Base-by-base conservation (phyloP, 192 early-diverging fungal genomes). In the Coemansia sp. region DNA sequence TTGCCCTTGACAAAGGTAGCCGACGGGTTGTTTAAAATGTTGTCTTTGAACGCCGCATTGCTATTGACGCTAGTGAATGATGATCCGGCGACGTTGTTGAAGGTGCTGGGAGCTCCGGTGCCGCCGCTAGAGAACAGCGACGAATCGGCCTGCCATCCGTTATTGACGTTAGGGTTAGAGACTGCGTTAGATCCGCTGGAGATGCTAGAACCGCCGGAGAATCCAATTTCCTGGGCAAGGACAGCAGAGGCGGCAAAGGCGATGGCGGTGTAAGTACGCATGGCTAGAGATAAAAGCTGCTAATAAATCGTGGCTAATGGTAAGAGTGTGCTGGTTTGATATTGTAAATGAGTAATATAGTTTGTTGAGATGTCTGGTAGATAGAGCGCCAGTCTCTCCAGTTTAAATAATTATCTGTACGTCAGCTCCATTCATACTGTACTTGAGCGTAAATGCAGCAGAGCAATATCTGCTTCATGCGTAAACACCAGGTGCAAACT, bases 151-250 rank as follows among this genome's bases (percentile, higher is more conserved):
- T 77, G 75, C 75, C 75, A 74, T 57, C 80, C 80, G 63, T 82
- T 82, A 72, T 82, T 82, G 64, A 82, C 69, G 51, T 77, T 77
- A 41, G 75, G 80, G 72, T 77, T 77, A 21, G 80, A 77, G 59
- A 83, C 55, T 45, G 72, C 80, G 67, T 72, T 83, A 21, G 80
- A 61, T 5, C 75, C 80, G 27, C 62, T 66, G 38, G 68, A 72
- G 5, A 77, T 39, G 73, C 67, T 77, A 46, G 72, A 19, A 1
- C 69, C 80, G 32, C 70, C 75, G 46, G 75, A 45, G 62, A 77
- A 77, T 2, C 80, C 80, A 41, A 83, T 64, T 58, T 83, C 80
- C 57, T 79, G 77, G 32, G 62, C 77, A 60, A 71, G 31, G 17
- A 55, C 76, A 42, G 64, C 67, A 46, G 71, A 64, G 50, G 72